Evolutionary conservation across 176 grass and related monocot species (phyloP), one percentile per base, ranked within the genome.

Genomic region (Raddia distichophylla): DNA sequence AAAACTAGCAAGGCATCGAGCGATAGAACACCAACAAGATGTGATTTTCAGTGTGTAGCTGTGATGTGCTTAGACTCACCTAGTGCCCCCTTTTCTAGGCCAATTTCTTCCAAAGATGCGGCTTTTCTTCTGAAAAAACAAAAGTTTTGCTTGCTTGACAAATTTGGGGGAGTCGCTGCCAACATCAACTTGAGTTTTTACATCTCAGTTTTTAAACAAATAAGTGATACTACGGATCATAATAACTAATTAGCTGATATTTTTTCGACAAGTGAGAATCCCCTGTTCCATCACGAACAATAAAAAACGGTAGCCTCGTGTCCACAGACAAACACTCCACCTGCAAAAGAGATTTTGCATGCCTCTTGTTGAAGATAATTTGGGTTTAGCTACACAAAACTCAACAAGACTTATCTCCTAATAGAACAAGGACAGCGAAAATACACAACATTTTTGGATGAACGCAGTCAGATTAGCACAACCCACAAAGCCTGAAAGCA

Each of bases 401-500:
- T 27, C 14, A 19, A 4, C 4, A 61, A 15, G 40, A 66, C 37
- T 40, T 40, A 40, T 40, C 4, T 17, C 40, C 4, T 7, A 9
- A 18, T 9, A 19, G 55, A 40, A 82, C 84, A 43, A 88, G 76
- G 34, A 53, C 75, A 20, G 17, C 35, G n/a, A n/a, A n/a, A 64
- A 12, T 58, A 5, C 13, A 59, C n/a, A n/a, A n/a, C 50, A 52
- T 0, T 16, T 64, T 33, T 43, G 27, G 53, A 63, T 32, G 59
- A 5, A 9, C 32, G 10, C 47, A 43, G 0, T 3, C 35, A 56
- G 64, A 33, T 69, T 34, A 64, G 27, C 13, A 56, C 19, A 48
- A 49, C 37, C 37, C 37, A 73, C 56, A 63, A 57, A 65, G 14
- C 43, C 50, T 6, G 59, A 77, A 82, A 82, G 83, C 78, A 65